A percentile compares a stretch with the other conserved stretches of the same genome.
These are phyloP conservation scores for Aspergillus sp. DNA, from an alignment of 2,329 filamentous ascomycete genomes.

Conservation along the genomic window DNA sequence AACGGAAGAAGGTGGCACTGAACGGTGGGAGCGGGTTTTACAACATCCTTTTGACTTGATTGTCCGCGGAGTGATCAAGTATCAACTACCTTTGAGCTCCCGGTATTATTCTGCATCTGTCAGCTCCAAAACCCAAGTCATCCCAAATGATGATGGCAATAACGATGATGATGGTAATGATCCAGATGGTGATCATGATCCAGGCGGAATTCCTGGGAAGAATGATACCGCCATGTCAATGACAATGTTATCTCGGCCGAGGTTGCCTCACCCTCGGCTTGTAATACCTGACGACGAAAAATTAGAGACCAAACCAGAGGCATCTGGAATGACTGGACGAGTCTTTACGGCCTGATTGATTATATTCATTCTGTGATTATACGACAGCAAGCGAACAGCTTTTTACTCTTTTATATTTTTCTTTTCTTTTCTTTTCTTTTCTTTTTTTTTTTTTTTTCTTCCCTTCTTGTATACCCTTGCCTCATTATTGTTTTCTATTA, in stretches of 20 bases:
- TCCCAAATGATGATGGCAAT: conserved; percentile 31
- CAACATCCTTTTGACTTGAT: conserved; percentile 92
- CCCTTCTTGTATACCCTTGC: conserved; percentile 6
- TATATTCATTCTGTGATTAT: conserved; percentile 8
- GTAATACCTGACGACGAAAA: conserved; percentile 7
- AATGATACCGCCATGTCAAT: conserved; percentile 19
- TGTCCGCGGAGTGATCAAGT: conserved; percentile 84
- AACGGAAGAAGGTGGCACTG: conserved; percentile 73
- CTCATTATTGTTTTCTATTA: neutral
- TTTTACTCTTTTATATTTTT: conserved; percentile 3
- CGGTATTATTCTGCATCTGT: conserved; percentile 48
- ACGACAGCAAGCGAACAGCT: conserved; percentile 11
- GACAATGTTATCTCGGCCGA: conserved; percentile 3
- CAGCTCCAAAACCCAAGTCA: conserved; percentile 36
- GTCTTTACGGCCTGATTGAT: conserved; percentile 26
- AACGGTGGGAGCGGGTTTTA: conserved; percentile 85
- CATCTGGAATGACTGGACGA: conserved; percentile 14
- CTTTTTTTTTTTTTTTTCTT: conserved; percentile 3
- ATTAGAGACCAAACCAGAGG: conserved; percentile 5
- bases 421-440: conserved; percentile 5
- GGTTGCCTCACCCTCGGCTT: conserved; percentile 4
- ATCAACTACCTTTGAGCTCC: conserved; percentile 60
- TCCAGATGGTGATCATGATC: conserved; percentile 10
- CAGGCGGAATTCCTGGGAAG: conserved; percentile 10
- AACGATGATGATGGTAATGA: conserved; percentile 21